Conservation (phyloP, 164 flowering plant species). For the Stephania cephalantha region DNA sequence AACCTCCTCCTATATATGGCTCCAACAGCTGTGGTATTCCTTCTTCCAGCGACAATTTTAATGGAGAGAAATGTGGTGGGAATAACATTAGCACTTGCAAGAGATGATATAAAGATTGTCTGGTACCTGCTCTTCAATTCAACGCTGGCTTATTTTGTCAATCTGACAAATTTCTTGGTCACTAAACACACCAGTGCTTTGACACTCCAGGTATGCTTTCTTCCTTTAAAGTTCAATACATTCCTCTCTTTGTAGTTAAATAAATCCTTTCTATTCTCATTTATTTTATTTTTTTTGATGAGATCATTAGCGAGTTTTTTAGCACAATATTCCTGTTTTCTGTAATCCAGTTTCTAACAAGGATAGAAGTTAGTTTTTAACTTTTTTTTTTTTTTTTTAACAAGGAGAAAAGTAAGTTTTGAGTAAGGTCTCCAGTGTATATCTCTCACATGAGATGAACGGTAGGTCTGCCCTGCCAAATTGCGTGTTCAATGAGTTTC, state of each 20-base stretch:
- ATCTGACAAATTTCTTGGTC: conserved; percentile 68
- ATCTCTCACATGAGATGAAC: neutral
- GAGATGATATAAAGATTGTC: conserved; percentile 36
- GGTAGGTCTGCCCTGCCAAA: neutral
- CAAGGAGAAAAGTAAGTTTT: neutral
- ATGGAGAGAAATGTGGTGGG: conserved; percentile 58
- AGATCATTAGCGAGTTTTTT: neutral
- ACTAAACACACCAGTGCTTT: conserved; percentile 73
- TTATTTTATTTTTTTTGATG: too few relatives aligned
- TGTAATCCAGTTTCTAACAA: too few relatives aligned
- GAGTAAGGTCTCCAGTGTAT: neutral
- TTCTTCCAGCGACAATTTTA: conserved; percentile 49
- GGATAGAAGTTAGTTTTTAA: too few relatives aligned
- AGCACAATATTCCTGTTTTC: too few relatives aligned
- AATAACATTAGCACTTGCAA: conserved; percentile 47
- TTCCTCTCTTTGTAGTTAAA: neutral
- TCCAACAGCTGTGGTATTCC: conserved; percentile 51
- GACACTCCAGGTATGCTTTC: conserved; percentile 58
- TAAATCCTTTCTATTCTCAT: neutral
- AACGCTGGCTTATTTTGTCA: conserved; percentile 50
- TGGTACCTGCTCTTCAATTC: conserved; percentile 65
- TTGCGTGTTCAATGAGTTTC: neutral
- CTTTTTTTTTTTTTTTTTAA: too few relatives aligned
- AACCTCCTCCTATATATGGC: conserved; percentile 67
- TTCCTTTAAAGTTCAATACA: conserved; percentile 5